Conservation (phyloP, 2,329 filamentous ascomycete genomes). For the Geosmithia flava region DNA sequence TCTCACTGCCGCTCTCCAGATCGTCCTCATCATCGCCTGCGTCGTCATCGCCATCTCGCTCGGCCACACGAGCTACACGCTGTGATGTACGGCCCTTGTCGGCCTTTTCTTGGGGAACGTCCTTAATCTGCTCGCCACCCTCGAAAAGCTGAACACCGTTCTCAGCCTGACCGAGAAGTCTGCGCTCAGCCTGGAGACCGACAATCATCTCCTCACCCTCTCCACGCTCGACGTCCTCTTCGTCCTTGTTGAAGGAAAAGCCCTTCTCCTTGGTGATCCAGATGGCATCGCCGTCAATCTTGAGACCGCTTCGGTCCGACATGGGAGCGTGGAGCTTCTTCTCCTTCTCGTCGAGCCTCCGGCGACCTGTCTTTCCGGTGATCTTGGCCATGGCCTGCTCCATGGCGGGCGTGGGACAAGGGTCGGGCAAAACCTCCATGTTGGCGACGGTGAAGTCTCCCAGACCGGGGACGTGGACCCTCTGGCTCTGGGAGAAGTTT, state of each 20-base stretch:
- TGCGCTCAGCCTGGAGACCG: conserved; percentile 71
- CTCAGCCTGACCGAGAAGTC: conserved; percentile 69
- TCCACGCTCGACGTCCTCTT: conserved; percentile 63
- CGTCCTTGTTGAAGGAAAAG: conserved; percentile 61
- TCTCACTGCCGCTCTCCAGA: conserved; percentile 40
- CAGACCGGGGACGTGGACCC: conserved; percentile 84
- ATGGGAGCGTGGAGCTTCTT: conserved; percentile 94
- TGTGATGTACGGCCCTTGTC: conserved; percentile 50
- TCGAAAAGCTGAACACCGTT: conserved; percentile 78
- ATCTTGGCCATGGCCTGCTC: conserved; percentile 78
- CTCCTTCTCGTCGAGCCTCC: conserved; percentile 87
- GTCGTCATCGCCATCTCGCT: conserved; percentile 45
- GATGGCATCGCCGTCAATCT: conserved; percentile 94
- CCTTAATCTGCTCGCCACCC: conserved; percentile 56
- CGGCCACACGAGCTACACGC: conserved; percentile 43
- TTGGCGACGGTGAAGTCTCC: conserved; percentile 76
- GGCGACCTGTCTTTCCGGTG: conserved; percentile 68
- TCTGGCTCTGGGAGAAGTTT: conserved; percentile 78
- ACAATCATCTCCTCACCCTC: conserved; percentile 93
- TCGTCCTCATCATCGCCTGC: conserved; percentile 40
- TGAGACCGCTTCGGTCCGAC: conserved; percentile 91
- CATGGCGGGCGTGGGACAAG: conserved; percentile 86
- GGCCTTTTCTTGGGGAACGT: conserved; percentile 32
- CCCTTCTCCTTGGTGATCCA: conserved; percentile 67
- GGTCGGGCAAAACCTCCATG: conserved; percentile 83